Percentiles rank a stretch among this genome's conserved stretches.
Evolutionary conservation across 1,284 basidiomycete species (phyloP).

Genomic region (Spongispora temasekensis): DNA sequence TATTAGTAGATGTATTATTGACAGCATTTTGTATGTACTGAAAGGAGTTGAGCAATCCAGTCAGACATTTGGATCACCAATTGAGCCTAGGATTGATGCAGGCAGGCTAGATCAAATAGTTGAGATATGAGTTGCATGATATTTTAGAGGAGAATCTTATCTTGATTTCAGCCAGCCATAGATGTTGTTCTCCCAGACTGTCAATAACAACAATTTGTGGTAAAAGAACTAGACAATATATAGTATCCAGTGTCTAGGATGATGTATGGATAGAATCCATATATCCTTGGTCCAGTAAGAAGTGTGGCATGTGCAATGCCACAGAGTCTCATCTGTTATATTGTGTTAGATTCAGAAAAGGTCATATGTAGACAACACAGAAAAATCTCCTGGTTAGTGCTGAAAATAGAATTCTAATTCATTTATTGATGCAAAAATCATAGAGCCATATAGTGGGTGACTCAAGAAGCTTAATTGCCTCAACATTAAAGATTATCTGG

Average conservation of each 20-base stretch:
- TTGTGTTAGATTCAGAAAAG: constrained; percentile 4
- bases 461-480: constrained; percentile 3
- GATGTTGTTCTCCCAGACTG: constrained; percentile 7
- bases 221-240: constrained; percentile 1
- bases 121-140: background rate
- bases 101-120: background rate
- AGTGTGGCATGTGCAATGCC: constrained; percentile 3
- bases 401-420: constrained; percentile 5
- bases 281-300: constrained; percentile 5
- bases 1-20: background rate
- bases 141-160: background rate
- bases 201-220: constrained; percentile 9
- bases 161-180: constrained; percentile 8
- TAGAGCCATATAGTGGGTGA: constrained; percentile 7
- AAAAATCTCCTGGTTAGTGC: background rate
- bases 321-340: constrained; percentile 9
- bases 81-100: background rate
- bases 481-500: background rate
- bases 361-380: constrained; percentile 12
- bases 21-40: background rate
- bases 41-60: background rate
- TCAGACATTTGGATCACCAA: background rate
- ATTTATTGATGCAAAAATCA: constrained; percentile 14
- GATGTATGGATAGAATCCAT: constrained; percentile 16
- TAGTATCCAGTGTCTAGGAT: constrained; percentile 14